A percentile compares a stretch with the other conserved stretches of the same genome.
Evolutionary conservation across 257 asterid species (phyloP).

Genomic region (Solanum peruvianum): DNA sequence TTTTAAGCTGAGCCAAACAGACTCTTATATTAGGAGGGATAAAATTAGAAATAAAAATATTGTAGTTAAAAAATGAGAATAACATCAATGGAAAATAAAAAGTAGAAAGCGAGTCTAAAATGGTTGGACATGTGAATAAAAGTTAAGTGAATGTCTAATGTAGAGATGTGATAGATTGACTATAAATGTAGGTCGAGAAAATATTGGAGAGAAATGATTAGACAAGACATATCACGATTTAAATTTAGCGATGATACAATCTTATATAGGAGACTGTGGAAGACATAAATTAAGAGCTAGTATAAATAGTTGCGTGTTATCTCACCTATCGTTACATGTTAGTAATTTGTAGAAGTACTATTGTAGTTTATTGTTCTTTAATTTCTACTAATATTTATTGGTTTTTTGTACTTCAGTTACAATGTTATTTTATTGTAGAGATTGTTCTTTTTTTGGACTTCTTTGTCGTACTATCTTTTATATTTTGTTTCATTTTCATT

Average conservation of each 20-base stretch:
- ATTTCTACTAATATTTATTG: too few relatives aligned
- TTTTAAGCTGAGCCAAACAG: too few relatives aligned
- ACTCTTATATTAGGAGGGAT: not conserved
- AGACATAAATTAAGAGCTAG: too few relatives aligned
- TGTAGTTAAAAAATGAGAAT: too few relatives aligned
- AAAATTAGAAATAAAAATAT: too few relatives aligned
- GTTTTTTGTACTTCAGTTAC: not conserved
- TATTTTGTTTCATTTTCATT: too few relatives aligned
- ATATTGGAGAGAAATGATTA: not conserved
- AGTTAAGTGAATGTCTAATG: not conserved
- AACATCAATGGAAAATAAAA: too few relatives aligned
- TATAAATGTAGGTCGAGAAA: not conserved
- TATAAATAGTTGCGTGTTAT: not conserved
- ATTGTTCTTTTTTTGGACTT: not conserved
- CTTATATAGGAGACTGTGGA: not conserved
- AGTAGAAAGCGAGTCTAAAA: too few relatives aligned
- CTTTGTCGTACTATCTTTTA: too few relatives aligned
- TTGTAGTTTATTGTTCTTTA: not conserved
- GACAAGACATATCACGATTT: not conserved
- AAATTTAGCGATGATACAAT: too few relatives aligned
- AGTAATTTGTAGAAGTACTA: not conserved
- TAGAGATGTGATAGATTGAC: not conserved
- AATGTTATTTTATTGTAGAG: too few relatives aligned
- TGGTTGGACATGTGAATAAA: not conserved
- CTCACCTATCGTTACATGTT: not conserved